Base-by-base conservation (phyloP, 2,329 filamentous ascomycete genomes). In the Arthrinium phaeospermum region DNA sequence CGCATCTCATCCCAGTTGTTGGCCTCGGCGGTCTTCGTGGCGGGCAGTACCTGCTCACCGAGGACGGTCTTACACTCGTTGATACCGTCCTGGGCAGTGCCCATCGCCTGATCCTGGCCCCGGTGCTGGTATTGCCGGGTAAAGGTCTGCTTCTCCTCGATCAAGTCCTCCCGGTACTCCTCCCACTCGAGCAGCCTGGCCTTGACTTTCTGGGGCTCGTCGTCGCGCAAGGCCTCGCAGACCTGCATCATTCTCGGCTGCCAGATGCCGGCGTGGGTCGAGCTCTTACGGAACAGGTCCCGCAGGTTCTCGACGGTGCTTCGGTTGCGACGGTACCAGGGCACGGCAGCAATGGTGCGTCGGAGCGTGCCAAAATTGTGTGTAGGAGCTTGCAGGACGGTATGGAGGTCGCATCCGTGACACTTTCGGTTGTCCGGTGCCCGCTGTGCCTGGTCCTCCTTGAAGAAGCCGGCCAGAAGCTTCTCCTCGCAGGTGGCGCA, bases 341-440 rank as follows among this genome's bases (percentile, higher is more conserved):
- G 67, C n/a, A 22, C n/a, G 5, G n/a, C 14, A 3, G 67, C 67
- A 3, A 68, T 68, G 3, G 19, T 12, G 3, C 57, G 57, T 10
- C 37, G 37, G 1, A 41, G 8, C 22, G 37, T 64, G 22, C 12
- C 70, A 37, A 71, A 69, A n/a, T 74, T 71, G 34, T 71, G 72
- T 49, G 74, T 74, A 0, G 44, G 44, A 1, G 77, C 2, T 4
- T 53, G 8, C 1, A 77, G 71, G 3, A 34, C 13, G 0, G 1
- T 3, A 8, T 2, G 1, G 1, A 80, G 67, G 16, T 78, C 73
- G 61, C 78, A 79, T 0, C 78, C 78, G 14, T 72, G 68, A 37
- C 78, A 80, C 6, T 74, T 5, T 0, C 69, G 19, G 14, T 74
- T 41, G 16, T 57, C 1, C 1, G 16, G 22, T 0, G 4, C 30